These are phyloP conservation scores for Delonix regia DNA, from an alignment of 306 rosid genomes.

Conservation along the genomic window DNA sequence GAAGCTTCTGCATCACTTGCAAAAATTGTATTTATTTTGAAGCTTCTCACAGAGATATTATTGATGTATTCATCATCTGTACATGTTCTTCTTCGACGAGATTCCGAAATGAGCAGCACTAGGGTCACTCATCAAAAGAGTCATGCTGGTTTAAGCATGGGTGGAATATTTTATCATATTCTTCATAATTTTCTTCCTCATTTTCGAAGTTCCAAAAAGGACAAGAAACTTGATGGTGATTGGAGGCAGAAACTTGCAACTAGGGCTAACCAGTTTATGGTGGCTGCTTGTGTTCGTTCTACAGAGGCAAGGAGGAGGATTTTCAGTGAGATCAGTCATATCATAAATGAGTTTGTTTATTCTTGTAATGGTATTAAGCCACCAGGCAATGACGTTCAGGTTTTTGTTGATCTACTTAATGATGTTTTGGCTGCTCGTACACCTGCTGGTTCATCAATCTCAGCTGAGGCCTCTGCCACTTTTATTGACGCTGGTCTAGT, in stretches of 20 bases:
- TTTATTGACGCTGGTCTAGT: conserved; percentile 91
- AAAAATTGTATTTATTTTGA: conserved; percentile 82
- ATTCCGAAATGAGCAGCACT: conserved; percentile 77
- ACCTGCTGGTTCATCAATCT: conserved; percentile 80
- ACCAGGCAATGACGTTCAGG: conserved; percentile 68
- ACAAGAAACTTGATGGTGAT: conserved; percentile 87
- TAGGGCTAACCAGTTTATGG: conserved; percentile 89
- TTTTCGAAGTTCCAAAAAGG: conserved; percentile 71
- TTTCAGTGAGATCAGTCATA: conserved; percentile 70
- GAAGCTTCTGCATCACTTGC: conserved; percentile 93
- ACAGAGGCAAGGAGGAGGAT: conserved; percentile 91
- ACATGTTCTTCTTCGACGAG: conserved; percentile 91
- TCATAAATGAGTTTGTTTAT: conserved; percentile 76
- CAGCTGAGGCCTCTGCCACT: conserved; percentile 87
- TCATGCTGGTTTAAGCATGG: conserved; percentile 54
- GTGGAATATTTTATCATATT: conserved; percentile 86
- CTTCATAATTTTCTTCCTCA: conserved; percentile 81
- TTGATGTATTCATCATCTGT: conserved; percentile 93
- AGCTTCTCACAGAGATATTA: conserved; percentile 90
- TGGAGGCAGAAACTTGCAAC: conserved; percentile 97
- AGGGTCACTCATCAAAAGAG: conserved; percentile 68
- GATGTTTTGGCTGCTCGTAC: conserved; percentile 93
- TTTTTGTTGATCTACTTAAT: conserved; percentile 82
- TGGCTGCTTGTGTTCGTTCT: conserved; percentile 92
- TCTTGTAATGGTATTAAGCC: conserved; percentile 64